Base-by-base conservation (phyloP, 2,329 filamentous ascomycete species). In the Tolypocladium capitatum region DNA sequence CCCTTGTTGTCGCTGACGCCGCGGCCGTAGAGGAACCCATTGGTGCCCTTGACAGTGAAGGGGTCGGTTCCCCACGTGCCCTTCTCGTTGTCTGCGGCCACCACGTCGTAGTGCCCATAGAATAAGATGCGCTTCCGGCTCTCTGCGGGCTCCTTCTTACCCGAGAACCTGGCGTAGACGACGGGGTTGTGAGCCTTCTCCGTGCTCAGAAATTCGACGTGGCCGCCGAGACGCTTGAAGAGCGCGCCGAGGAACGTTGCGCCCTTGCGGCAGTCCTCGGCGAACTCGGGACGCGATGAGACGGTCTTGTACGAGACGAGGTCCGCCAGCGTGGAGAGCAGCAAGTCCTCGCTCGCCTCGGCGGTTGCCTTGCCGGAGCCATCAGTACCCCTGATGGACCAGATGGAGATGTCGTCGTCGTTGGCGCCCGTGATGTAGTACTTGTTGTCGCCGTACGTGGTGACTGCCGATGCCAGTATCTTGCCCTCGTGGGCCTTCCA, bases 1-100 rank as follows among this genome's bases (percentile, higher is more conserved):
- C 94, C 92, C 64, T 98, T 98, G 69, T 98, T 97, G 64, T 98
- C 92, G 43, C 89, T 94, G 14, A 94, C 86, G n/a, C 92, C 92
- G 57, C 92, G 85, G 2, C 92, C 92, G 54, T 98, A 97, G 2
- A 97, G 72, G 62, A 91, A 97, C 0, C 92, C 91, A 57, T 95
- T 90, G 48, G 88, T 80, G 4, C 92, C 92, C 45, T 84, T 84
- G 59, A 97, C 75, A n/a, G 83, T 75, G 62, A 97, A 98, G 0
- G 92, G 94, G 53, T 97, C 86, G 2, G 81, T 81, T 35, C 79
- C 75, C 92, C 92, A 98, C 55, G 87, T 91, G 34, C 79, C 78
- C 49, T 83, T 81, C 52, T 85, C 85, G 34, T 84, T 82, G 55
- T 95, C 88, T 0, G 92, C 92, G 1, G 89, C 79, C 4, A 98